Evolutionary conservation across 164 flowering plant species (phyloP).

Genomic region (Malania oleifera): DNA sequence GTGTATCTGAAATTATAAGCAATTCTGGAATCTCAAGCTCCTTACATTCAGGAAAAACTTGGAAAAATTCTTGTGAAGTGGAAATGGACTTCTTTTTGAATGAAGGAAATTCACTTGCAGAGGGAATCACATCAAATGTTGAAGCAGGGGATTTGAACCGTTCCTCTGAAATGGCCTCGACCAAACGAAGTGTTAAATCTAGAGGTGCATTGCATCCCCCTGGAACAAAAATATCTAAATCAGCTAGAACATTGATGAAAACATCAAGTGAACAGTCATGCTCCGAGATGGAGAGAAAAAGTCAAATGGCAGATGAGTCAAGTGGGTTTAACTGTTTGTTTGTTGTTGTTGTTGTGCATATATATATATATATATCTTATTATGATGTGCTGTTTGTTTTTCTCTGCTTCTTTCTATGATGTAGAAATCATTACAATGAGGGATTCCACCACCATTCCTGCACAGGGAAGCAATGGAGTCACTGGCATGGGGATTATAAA

Average conservation of each 20-base stretch:
- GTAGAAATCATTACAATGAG: constrained; percentile 32
- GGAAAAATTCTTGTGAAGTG: constrained; percentile 17
- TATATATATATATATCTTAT: constrained; percentile 1
- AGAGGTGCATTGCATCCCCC: constrained; percentile 20
- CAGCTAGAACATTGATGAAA: constrained; percentile 30
- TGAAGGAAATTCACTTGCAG: constrained; percentile 18
- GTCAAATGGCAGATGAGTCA: constrained; percentile 26
- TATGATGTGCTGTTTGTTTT: background rate
- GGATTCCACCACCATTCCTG: constrained; percentile 12
- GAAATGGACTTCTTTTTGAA: constrained; percentile 13
- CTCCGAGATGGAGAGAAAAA: constrained; percentile 29
- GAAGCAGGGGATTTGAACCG: constrained; percentile 19
- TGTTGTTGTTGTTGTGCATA: background rate
- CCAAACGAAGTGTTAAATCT: constrained; percentile 23
- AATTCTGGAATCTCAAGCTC: constrained; percentile 16
- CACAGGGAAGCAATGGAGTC: constrained; percentile 28
- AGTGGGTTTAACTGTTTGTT: constrained; percentile 29
- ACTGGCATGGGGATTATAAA: constrained; percentile 31
- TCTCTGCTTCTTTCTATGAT: constrained; percentile 12
- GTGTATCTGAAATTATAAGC: constrained; percentile 20
- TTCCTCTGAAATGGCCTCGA: constrained; percentile 22
- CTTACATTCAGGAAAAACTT: constrained; percentile 16
- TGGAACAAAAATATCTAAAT: constrained; percentile 21
- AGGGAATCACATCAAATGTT: constrained; percentile 9
- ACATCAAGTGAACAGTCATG: constrained; percentile 30